A percentile compares a stretch with the other conserved stretches of the same genome.
Evolutionary conservation across 805 yeast genomes (phyloP).

Genomic region (Schwanniomyces yamadae): DNA sequence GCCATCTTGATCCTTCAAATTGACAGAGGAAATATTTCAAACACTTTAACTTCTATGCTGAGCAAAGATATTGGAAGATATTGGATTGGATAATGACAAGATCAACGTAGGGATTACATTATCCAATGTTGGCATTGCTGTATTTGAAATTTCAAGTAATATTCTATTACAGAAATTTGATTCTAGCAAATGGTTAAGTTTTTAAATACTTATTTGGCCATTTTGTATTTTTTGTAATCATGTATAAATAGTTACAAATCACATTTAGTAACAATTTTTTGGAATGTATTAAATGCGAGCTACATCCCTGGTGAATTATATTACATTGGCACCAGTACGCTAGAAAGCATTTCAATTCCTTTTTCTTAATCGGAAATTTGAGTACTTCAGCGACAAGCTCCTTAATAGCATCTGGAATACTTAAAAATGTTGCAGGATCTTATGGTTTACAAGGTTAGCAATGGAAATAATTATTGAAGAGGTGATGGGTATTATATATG

Average conservation of each 20-base stretch:
- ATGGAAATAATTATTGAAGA: constrained; percentile 9
- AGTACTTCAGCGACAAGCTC: constrained; percentile 3
- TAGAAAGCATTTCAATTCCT: constrained; percentile 8
- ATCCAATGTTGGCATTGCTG: constrained; percentile 5
- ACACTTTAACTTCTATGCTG: constrained; percentile 5
- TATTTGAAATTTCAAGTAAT: constrained; percentile 9
- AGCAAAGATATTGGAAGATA: too few species aligned
- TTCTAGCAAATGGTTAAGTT: constrained; percentile 6
- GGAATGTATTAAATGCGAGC: constrained; percentile 47
- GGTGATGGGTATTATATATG: constrained; percentile 1
- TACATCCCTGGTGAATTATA: constrained; percentile 41
- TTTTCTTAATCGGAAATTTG: constrained; percentile 3
- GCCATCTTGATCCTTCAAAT: constrained; percentile 9
- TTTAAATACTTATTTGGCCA: constrained; percentile 5
- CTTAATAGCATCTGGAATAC: constrained; percentile 6
- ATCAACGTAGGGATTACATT: constrained; percentile 5
- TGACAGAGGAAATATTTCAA: constrained; percentile 9
- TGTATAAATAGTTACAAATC: constrained; percentile 2
- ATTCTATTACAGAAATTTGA: constrained; percentile 6
- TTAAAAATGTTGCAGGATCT: constrained; percentile 5
- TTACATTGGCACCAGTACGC: constrained; percentile 42
- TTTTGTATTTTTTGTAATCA: constrained; percentile 6
- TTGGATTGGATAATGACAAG: constrained; percentile 5
- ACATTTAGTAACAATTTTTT: constrained; percentile 25
- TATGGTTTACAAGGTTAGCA: constrained; percentile 7